Evolutionary conservation across 2,329 filamentous ascomycete genomes (phyloP), one percentile per base, ranked within the genome.

Genomic region (Cyclaneusma minus): DNA sequence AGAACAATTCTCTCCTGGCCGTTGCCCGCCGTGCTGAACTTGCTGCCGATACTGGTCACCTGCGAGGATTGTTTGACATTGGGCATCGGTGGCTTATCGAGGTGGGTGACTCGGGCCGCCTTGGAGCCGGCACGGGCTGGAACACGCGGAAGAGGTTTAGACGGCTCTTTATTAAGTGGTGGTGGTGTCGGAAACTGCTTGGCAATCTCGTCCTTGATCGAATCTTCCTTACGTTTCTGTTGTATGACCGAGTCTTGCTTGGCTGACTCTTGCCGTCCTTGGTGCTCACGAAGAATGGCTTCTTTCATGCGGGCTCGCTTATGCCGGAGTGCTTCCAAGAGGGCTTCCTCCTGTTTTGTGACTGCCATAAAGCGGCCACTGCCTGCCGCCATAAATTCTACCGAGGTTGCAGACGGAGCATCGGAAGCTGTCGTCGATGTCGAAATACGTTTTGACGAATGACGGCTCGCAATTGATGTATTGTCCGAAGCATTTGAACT

Each of bases 331-430:
- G 60, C 56, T 36, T 60, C 59, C 3, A 66, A 43, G 2, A 65
- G 47, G 21, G 55, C 49, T 33, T 64, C 58, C 42, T 66, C 62
- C 39, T 64, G 60, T 29, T 57, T 48, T 0, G 62, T 66, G 14
- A 66, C 61, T 9, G 58, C 54, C 45, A 66, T 63, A 12, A 63
- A 43, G 21, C 55, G 51, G 11, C 32, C 55, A 57, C 33, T 55
- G 48, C 28, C 52, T 43, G 31, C 52, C n/a, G n/a, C n/a, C n/a
- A n/a, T n/a, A n/a, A n/a, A n/a, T n/a, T n/a, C n/a, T n/a, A n/a
- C 48, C 11, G 39, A 11, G 3, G 22, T 8, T 5, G 3, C 12
- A 9, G 22, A n/a, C 2, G 22, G 16, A 15, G 13, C 13, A 4
- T 12, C 13, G 22, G 12, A 13, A 2, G 22, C 16, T 4, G 12